A percentile compares a stretch with the other conserved stretches of the same genome.
Evolutionary conservation across 306 rosid genomes (phyloP).

Genomic region (Arachis hypogaea): DNA sequence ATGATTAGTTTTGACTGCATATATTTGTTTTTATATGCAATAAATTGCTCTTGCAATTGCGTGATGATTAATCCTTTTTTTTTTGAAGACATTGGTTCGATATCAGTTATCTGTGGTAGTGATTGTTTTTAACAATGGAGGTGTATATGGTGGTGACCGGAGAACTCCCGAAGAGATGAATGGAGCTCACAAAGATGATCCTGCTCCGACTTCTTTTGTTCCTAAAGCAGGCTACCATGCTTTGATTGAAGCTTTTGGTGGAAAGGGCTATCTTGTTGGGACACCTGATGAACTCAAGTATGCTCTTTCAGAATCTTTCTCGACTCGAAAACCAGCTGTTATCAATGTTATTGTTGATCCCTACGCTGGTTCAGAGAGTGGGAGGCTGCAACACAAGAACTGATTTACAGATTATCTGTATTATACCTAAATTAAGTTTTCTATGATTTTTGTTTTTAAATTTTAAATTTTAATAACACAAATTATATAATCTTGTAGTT

Average conservation of each 20-base stretch:
- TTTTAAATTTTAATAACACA: slow-evolving; percentile 4
- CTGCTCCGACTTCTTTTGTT: slow-evolving; percentile 91
- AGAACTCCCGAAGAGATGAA: slow-evolving; percentile 62
- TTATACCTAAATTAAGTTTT: slow-evolving; percentile 2
- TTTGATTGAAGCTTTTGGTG: slow-evolving; percentile 96
- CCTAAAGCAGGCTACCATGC: slow-evolving; percentile 78
- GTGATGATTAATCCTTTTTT: background rate
- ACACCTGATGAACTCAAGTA: slow-evolving; percentile 78
- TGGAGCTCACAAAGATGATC: slow-evolving; percentile 88
- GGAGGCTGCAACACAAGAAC: slow-evolving; percentile 90
- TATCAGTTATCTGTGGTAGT: slow-evolving; percentile 88
- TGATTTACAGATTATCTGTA: slow-evolving; percentile 39
- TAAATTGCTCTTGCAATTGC: background rate
- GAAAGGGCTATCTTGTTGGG: slow-evolving; percentile 77
- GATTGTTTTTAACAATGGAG: slow-evolving; percentile 95
- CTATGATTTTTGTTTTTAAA: background rate
- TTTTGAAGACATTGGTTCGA: slow-evolving; percentile 85
- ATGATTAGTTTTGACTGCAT: slow-evolving; percentile 6
- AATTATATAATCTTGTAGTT: background rate
- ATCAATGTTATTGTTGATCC: slow-evolving; percentile 79
- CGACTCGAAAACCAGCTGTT: slow-evolving; percentile 79
- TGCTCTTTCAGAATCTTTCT: slow-evolving; percentile 80
- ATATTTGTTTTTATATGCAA: background rate
- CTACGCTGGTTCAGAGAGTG: slow-evolving; percentile 96
- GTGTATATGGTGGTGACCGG: slow-evolving; percentile 50